Evolutionary conservation across 2,329 filamentous ascomycete genomes (phyloP), one percentile per base, ranked within the genome.

Genomic region (Neopestalotiopsis sp.): DNA sequence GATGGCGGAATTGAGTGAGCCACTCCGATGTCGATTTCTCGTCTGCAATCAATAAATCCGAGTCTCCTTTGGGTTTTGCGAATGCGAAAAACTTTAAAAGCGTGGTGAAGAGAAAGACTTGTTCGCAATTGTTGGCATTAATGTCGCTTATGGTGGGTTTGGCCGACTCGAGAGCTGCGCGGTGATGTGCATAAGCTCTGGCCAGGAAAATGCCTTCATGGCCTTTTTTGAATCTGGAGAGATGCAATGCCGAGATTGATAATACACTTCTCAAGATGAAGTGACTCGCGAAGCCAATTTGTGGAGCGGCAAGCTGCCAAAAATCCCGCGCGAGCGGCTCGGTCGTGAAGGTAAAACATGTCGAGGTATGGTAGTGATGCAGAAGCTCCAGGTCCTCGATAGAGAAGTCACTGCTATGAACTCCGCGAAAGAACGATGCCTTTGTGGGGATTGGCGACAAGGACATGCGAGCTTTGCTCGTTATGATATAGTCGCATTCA

Each of bases 341-440:
- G 1, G 72, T 74, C 5, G 78, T 75, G 14, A 83, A 70, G 3
- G 80, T 81, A 57, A 76, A 74, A n/a, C 75, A 77, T 2, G 82
- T 83, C 7, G 79, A 80, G 1, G 76, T 79, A 38, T 75, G 75
- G 68, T 78, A 83, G 68, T 83, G 79, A 65, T 83, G 81, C 1
- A 84, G 73, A 2, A 83, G 74, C 66, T 83, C 81, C 17, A 83
- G 71, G 62, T 82, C 80, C 12, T 42, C n/a, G 10, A 57, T 38
- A 2, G 49, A 56, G 17, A 66, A 57, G 12, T 32, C n/a, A n/a
- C n/a, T n/a, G n/a, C n/a, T n/a, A n/a, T n/a, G n/a, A n/a, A n/a
- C n/a, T n/a, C n/a, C n/a, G n/a, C n/a, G n/a, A n/a, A n/a, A n/a
- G n/a, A n/a, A n/a, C n/a, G n/a, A n/a, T n/a, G n/a, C 2, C 9